These are phyloP conservation scores for Chaetothyriales sp. DNA, from an alignment of 2,329 filamentous ascomycete species.

Conservation along the genomic window DNA sequence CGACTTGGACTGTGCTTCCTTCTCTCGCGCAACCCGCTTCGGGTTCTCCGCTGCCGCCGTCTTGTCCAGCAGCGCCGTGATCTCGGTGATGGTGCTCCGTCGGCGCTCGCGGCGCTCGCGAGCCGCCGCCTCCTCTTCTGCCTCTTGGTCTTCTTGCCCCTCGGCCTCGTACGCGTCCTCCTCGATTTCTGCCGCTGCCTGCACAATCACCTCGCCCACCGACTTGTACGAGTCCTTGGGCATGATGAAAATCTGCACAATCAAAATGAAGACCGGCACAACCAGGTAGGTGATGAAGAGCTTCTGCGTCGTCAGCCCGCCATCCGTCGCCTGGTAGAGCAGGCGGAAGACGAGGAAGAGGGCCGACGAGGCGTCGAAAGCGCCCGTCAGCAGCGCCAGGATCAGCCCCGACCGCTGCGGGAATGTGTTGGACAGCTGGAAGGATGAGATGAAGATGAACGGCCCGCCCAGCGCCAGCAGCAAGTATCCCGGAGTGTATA, in stretches of 20 bases:
- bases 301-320: slow-evolving; percentile 46
- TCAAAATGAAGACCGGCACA: slow-evolving; percentile 53
- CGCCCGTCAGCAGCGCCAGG: slow-evolving; percentile 63
- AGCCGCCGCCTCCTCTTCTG: slow-evolving; percentile 36
- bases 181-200: slow-evolving; percentile 44
- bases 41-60: slow-evolving; percentile 36
- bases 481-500: slow-evolving; percentile 58
- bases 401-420: slow-evolving; percentile 65
- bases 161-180: slow-evolving; percentile 20
- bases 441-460: slow-evolving; percentile 69
- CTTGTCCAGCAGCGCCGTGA: slow-evolving; percentile 59
- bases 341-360: slow-evolving; percentile 63
- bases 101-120: slow-evolving; percentile 44
- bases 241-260: slow-evolving; percentile 58
- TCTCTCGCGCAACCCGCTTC: slow-evolving; percentile 48
- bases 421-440: slow-evolving; percentile 75
- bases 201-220: slow-evolving; percentile 64
- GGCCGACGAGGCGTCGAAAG: slow-evolving; percentile 71
- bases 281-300: slow-evolving; percentile 63
- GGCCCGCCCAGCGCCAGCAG: slow-evolving; percentile 66
- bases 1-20: slow-evolving; percentile 51
- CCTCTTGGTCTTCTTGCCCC: slow-evolving; percentile 30
- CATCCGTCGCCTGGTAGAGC: slow-evolving; percentile 47
- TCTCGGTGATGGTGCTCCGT: slow-evolving; percentile 53
- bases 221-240: slow-evolving; percentile 70